Conservation (phyloP, 1,284 basidiomycete species). For the Phellinidium pouzarii region DNA sequence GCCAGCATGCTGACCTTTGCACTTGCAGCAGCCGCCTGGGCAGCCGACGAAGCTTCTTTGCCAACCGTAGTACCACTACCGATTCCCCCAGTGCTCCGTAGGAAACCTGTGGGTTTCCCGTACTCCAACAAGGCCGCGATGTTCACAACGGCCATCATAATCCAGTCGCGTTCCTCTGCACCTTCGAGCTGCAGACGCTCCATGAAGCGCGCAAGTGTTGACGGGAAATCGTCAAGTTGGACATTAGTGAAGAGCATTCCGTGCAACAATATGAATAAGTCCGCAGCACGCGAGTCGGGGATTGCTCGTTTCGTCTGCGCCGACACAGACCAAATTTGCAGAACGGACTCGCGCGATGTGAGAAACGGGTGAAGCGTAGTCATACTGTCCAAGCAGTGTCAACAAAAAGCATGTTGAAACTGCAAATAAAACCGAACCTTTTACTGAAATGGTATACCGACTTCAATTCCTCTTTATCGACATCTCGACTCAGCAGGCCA, state of each 20-base stretch:
- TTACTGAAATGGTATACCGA: slow-evolving; percentile 94
- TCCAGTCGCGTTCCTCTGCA: slow-evolving; percentile 85
- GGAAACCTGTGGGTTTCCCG: slow-evolving; percentile 67
- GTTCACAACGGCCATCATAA: slow-evolving; percentile 90
- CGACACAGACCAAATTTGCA: slow-evolving; percentile 75
- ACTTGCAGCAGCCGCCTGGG: slow-evolving; percentile 29
- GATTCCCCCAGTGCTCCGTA: slow-evolving; percentile 52
- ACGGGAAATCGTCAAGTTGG: slow-evolving; percentile 84
- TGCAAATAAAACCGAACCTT: slow-evolving; percentile 50
- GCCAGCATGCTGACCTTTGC: slow-evolving; percentile 31
- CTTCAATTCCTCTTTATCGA: slow-evolving; percentile 77
- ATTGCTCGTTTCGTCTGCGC: slow-evolving; percentile 66
- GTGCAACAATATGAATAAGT: slow-evolving; percentile 88
- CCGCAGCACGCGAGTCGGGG: slow-evolving; percentile 72
- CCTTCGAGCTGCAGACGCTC: slow-evolving; percentile 80
- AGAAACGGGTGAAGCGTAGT: slow-evolving; percentile 84
- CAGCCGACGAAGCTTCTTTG: slow-evolving; percentile 29
- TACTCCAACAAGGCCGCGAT: slow-evolving; percentile 83
- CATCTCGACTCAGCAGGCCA: slow-evolving; percentile 81
- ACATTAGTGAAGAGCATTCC: slow-evolving; percentile 96
- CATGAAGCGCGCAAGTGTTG: slow-evolving; percentile 77
- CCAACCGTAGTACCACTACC: slow-evolving; percentile 25
- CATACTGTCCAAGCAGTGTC: slow-evolving; percentile 45
- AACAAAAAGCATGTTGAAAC: slow-evolving; percentile 11
- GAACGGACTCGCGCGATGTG: slow-evolving; percentile 81